Conservation (phyloP, 31 red algal species). For the Porphyra umbilicalis region DNA sequence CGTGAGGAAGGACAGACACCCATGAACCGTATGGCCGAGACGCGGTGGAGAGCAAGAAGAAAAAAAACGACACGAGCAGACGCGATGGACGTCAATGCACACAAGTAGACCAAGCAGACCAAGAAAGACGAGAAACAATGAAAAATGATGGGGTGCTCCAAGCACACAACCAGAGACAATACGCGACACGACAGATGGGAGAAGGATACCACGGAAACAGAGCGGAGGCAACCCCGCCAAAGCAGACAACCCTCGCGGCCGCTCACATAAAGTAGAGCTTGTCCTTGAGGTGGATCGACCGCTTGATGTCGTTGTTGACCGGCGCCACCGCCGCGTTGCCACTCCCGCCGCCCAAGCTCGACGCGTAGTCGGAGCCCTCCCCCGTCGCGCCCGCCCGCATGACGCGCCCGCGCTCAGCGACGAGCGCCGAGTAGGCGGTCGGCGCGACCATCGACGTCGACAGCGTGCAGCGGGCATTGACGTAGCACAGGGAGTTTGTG, state of each 20-base stretch:
- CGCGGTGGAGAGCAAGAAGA: no score
- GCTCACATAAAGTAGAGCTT: not conserved
- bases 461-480: not conserved
- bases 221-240: no score
- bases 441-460: not conserved
- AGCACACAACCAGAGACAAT: not conserved
- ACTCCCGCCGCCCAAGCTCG: not conserved
- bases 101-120: not conserved
- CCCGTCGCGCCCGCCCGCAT: not conserved
- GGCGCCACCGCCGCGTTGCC: not conserved
- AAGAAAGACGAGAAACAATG: not conserved
- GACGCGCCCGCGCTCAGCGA: not conserved
- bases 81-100: no score
- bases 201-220: not conserved
- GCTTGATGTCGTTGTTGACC: not conserved
- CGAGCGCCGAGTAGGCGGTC: not conserved
- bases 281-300: not conserved
- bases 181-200: no score
- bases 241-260: not conserved
- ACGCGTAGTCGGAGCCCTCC: not conserved
- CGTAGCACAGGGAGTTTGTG: conserved; percentile 47
- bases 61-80: no score
- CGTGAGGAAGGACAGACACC: no score
- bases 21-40: no score
- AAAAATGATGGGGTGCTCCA: not conserved